Conservation (phyloP, 148 eudicot species). For the Amaranthus cruentus region DNA sequence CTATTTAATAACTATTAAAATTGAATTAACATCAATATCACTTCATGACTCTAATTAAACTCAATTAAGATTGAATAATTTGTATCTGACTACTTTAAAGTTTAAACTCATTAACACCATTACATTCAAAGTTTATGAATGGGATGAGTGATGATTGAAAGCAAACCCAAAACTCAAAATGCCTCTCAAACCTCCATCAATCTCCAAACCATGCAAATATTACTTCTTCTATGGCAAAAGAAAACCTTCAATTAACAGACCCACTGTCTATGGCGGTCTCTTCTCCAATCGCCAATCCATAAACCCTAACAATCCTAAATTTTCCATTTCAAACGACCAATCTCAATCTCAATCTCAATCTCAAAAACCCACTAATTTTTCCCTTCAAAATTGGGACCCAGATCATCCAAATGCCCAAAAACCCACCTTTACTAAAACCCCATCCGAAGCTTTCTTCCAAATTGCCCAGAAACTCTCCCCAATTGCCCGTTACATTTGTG, state of each 20-base stretch:
- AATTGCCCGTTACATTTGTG: conserved; percentile 72
- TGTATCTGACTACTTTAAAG: too few species aligned
- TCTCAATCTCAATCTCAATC: conserved; percentile 5
- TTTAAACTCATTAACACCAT: too few species aligned
- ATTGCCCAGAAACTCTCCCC: conserved; percentile 61
- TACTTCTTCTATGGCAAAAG: conserved; percentile 83
- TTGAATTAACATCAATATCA: too few species aligned
- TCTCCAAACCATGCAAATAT: conserved; percentile 36
- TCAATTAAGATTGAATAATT: too few species aligned
- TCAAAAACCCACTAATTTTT: conserved; percentile 34
- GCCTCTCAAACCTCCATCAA: conserved; percentile 54
- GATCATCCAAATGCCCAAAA: conserved; percentile 27
- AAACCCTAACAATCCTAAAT: conserved; percentile 28
- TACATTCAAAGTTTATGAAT: too few species aligned
- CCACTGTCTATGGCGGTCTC: conserved; percentile 76
- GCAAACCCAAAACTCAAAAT: conserved; percentile 18
- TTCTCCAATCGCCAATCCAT: conserved; percentile 74
- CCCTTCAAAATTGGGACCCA: conserved; percentile 69
- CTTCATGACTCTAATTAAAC: too few species aligned
- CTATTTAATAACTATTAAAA: too few species aligned
- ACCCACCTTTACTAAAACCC: conserved; percentile 19
- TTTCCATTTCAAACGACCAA: background rate
- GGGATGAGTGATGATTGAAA: background rate
- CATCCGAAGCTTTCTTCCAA: conserved; percentile 55
- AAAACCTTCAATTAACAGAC: conserved; percentile 66